Conservation (phyloP, 148 eudicot species). For the Diospyros lotus region DNA sequence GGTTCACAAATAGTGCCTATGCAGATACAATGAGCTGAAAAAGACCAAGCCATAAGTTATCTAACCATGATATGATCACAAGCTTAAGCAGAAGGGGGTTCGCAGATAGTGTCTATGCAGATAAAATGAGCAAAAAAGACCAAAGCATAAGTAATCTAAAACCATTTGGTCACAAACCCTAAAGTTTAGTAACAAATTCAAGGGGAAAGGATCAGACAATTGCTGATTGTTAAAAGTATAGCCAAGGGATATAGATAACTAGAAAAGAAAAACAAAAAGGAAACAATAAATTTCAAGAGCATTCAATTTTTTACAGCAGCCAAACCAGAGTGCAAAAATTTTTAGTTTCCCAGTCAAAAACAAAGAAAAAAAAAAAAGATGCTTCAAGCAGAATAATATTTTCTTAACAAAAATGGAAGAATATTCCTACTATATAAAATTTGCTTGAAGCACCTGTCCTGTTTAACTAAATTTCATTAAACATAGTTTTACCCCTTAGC, state of each 20-base stretch:
- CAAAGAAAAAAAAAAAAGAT: not conserved
- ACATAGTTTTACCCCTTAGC: no score
- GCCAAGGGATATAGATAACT: not conserved
- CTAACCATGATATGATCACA: not conserved
- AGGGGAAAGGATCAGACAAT: not conserved
- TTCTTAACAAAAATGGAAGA: not conserved
- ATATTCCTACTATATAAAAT: not conserved
- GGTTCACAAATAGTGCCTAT: not conserved
- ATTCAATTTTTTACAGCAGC: not conserved
- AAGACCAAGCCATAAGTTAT: not conserved
- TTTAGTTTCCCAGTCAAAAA: slow-evolving; percentile 1
- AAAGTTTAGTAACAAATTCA: no score
- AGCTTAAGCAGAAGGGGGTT: no score
- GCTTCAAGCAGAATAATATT: not conserved
- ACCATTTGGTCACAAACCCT: no score
- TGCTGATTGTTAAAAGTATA: not conserved
- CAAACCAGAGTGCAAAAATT: not conserved
- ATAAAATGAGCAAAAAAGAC: no score
- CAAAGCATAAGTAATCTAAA: no score
- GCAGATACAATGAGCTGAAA: not conserved
- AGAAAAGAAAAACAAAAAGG: not conserved
- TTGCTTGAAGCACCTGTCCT: no score
- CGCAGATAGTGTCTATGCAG: no score
- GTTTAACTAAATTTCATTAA: no score
- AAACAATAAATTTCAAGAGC: not conserved